Base-by-base conservation (phyloP, 495 filamentous ascomycete genomes). In the Tuber brumale region DNA sequence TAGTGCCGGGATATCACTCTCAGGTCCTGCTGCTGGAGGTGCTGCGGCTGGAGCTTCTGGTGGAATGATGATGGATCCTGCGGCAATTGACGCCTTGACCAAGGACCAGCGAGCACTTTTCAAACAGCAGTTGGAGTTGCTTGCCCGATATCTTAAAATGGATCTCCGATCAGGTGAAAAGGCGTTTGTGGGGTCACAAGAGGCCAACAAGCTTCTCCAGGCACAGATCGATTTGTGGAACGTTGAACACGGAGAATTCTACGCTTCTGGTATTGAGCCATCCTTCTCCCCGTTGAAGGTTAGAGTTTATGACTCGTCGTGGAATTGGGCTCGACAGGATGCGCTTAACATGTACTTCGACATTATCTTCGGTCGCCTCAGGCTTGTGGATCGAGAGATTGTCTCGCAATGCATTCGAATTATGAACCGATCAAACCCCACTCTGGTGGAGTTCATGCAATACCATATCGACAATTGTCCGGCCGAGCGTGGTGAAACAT, bases 401-500 rank as follows among this genome's bases (percentile, higher is more conserved):
- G 95, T 99, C 81, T 97, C 94, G 84, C 94, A 92, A 81, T 98
- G 95, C 85, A 99, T 99, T 83, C 92, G 92, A 75, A 94, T 99
- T 86, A 99, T 99, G 95, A 99, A 97, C 86, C 92, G 95, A 42
- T 97, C 95, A 39, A 99, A 97, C 82, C 96, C 95, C 3, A 89
- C 91, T 31, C 90, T 99, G 16, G 88, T 99, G 70, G 95, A 99
- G 78, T 98, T 97, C 85, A 99, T 99, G 95, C 96, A 98, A 81
- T 97, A 99, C 80, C 95, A 99, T 86, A 98, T 99, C 84, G 96
- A 99, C 82, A 94, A 97, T 86, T 98, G 95, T 86, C 95, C 95
- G 9, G 94, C 95, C 1, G 94, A 98, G 79, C 91, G 94, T 23
- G 95, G 95, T 72, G 95, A 99, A 85, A 99, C 96, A 21, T 99